Conservation (phyloP, 148 eudicot genomes). For the Amaranthus palmeri region DNA sequence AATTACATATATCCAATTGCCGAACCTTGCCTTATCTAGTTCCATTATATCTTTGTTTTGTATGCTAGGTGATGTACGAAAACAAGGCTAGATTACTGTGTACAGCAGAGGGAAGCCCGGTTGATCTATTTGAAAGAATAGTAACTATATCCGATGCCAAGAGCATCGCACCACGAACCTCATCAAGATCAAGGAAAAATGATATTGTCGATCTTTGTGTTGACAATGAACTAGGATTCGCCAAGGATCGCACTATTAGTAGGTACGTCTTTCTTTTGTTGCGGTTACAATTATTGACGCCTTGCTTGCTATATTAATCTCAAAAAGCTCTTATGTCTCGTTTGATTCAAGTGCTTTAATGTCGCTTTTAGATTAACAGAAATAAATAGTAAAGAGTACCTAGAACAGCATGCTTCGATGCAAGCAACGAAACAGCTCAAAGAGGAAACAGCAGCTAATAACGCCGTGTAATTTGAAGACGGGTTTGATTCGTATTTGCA, state of each 20-base stretch:
- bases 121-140: constrained; percentile 63
- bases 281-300: background rate
- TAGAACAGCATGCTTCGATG: constrained; percentile 63
- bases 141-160: constrained; percentile 83
- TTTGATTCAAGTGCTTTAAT: background rate
- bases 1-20: too few relatives aligned
- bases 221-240: constrained; percentile 87
- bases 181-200: constrained; percentile 67
- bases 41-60: background rate
- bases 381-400: constrained; percentile 90
- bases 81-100: constrained; percentile 75
- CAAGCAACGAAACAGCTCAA: constrained; percentile 34
- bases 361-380: constrained; percentile 65
- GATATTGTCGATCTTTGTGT: constrained; percentile 82
- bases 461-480: background rate
- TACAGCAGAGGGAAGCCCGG: constrained; percentile 81
- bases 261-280: constrained; percentile 42
- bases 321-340: background rate
- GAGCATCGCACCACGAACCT: constrained; percentile 62
- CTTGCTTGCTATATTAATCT: background rate
- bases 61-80: constrained; percentile 81
- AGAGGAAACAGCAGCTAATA: constrained; percentile 11
- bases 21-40: too few relatives aligned
- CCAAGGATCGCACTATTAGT: constrained; percentile 92
- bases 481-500: background rate